Conservation (phyloP, 805 yeast genomes). For the Wickerhamomyces mucosus region DNA sequence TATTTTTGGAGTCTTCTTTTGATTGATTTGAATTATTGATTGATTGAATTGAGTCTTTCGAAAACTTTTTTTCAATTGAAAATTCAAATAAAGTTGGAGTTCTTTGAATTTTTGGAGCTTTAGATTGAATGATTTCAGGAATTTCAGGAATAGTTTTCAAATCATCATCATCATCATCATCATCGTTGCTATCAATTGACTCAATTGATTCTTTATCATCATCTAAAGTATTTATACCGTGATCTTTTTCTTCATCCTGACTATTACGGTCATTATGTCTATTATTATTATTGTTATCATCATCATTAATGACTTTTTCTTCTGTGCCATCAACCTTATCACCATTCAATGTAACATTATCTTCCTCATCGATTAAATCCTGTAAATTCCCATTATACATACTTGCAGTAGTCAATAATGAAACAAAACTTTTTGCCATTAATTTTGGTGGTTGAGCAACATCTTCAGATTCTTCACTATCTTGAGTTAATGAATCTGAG, state of each 20-base stretch:
- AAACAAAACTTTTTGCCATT: slow-evolving; percentile 44
- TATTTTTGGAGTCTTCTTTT: slow-evolving; percentile 13
- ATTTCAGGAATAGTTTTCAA: slow-evolving; percentile 1
- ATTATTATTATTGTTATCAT: not conserved
- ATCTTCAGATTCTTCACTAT: slow-evolving; percentile 14
- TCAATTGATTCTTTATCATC: not conserved
- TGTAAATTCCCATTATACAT: slow-evolving; percentile 30
- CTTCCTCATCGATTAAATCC: slow-evolving; percentile 18
- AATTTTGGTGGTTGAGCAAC: slow-evolving; percentile 49
- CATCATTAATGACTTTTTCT: not conserved
- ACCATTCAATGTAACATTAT: not conserved
- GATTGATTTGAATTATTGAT: slow-evolving; percentile 1
- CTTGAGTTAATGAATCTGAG: not conserved
- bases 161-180: slow-evolving; percentile 1
- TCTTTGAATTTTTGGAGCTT: slow-evolving; percentile 1
- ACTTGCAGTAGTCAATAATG: slow-evolving; percentile 47
- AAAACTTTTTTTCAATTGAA: slow-evolving; percentile 11
- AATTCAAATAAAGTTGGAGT: slow-evolving; percentile 22
- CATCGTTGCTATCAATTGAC: slow-evolving; percentile 1
- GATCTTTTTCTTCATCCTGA: not conserved
- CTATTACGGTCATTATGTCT: not conserved
- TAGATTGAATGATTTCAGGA: slow-evolving; percentile 1
- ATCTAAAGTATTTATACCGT: not conserved
- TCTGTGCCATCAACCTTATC: not conserved
- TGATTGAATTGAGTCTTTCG: slow-evolving; percentile 4